Base-by-base conservation (phyloP, 2,329 filamentous ascomycete species). In the Fusarium coffeatum region DNA sequence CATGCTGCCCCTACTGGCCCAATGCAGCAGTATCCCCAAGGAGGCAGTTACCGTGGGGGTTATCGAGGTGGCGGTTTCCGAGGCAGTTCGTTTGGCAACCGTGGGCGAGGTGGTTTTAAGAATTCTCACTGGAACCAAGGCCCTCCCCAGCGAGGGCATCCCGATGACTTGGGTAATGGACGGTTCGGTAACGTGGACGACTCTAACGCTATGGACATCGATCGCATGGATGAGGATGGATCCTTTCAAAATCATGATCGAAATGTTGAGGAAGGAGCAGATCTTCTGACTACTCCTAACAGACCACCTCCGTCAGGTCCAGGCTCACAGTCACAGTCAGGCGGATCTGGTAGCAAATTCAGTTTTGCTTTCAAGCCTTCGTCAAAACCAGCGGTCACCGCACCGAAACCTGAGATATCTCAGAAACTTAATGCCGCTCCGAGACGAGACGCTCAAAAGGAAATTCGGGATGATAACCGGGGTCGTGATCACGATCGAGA, bases 291-390 rank as follows among this genome's bases (percentile, higher is more conserved):
- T 30, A 86, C 86, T 22, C 84, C 88, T 13, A 83, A 80, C 59
- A 86, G 87, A 60, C 83, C 87, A 41, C 80, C 86, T 4, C 83
- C 86, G 22, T 83, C 84, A 3, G 85, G 87, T 8, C 83, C 87
- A n/a, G 83, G 79, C 18, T 79, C 81, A 3, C 49, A 53, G 16
- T 53, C 49, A 20, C 49, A 53, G 34, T 53, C 49, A 12, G 49
- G 34, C 9, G 49, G 49, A 28, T 81, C 83, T 56, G 89, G 89
- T 40, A 88, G 89, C 46, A 96, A 95, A 80, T 97, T 98, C 76
- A 97, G 93, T 78, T 98, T 98, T 78, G 93, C 94, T 2, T 93
- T 98, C 80, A 98, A 98, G 78, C 87, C 90, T 12, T 87, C 91
- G 43, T 86, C 85, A 13, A 90, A 90, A 72, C 82, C 85, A 10